Evolutionary conservation across 2,329 filamentous ascomycete species (phyloP).

Genomic region (Basipetospora chlamydospora): DNA sequence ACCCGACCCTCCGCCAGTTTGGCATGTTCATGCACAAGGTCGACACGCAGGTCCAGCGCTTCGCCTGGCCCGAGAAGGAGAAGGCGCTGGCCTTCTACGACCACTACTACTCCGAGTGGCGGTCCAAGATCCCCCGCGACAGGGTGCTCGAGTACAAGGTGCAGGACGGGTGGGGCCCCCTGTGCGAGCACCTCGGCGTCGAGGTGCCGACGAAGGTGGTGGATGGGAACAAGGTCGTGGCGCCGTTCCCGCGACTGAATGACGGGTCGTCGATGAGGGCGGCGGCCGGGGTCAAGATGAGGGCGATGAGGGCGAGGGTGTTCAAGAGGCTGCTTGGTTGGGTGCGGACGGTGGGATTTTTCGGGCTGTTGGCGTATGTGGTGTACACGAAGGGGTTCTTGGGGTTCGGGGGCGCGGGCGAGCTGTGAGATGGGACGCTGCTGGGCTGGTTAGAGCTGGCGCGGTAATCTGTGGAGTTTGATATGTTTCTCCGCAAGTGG

Average conservation of each 20-base stretch:
- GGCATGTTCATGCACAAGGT: conserved; percentile 13
- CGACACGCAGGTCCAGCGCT: conserved; percentile 10
- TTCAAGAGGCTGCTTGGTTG: conserved; percentile 8
- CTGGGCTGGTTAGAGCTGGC: too few species aligned
- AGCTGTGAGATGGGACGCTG: too few species aligned
- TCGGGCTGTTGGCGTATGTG: conserved; percentile 2
- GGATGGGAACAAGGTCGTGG: conserved; percentile 8
- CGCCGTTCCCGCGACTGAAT: conserved; percentile 11
- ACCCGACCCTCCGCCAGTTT: conserved; percentile 17
- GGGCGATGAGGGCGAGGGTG: conserved; percentile 8
- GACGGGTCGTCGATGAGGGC: conserved; percentile 8
- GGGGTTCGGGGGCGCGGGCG: background rate
- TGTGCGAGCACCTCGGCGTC: conserved; percentile 24
- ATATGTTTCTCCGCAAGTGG: too few species aligned
- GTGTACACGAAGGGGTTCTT: conserved; percentile 2
- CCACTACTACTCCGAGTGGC: conserved; percentile 21
- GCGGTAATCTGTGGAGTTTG: too few species aligned
- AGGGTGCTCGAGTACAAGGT: conserved; percentile 23
- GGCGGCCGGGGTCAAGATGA: conserved; percentile 5
- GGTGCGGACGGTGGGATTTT: conserved; percentile 6
- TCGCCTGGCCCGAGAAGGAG: conserved; percentile 16
- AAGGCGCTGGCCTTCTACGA: conserved; percentile 22
- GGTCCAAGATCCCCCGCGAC: conserved; percentile 17
- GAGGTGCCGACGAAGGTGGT: conserved; percentile 17
- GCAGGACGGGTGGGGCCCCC: conserved; percentile 24